Conservation (phyloP, 83 land plant genomes). For the Picea abies region DNA sequence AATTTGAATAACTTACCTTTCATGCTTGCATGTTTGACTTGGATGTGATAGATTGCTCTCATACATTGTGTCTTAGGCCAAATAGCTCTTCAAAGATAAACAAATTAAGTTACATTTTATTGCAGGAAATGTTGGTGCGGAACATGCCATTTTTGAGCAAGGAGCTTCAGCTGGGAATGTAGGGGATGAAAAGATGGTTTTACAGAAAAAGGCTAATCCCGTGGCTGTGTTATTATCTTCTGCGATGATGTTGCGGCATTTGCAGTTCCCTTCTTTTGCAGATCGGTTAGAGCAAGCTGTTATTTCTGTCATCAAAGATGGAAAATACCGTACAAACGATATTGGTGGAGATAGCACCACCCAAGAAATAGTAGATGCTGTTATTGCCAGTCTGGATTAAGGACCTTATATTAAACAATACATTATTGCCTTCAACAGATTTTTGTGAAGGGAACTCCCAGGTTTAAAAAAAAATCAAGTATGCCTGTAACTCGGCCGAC, state of each 20-base stretch:
- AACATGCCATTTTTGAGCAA: slow-evolving; percentile 92
- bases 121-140: slow-evolving; percentile 92
- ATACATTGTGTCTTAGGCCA: neutral
- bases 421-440: too few relatives aligned
- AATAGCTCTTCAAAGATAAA: neutral
- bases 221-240: slow-evolving; percentile 90
- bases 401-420: too few relatives aligned
- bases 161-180: slow-evolving; percentile 98
- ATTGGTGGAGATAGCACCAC: slow-evolving; percentile 87
- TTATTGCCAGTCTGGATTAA: slow-evolving; percentile 63
- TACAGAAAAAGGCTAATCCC: slow-evolving; percentile 82
- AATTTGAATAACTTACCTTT: neutral
- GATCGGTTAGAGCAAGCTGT: slow-evolving; percentile 93
- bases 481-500: too few relatives aligned
- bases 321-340: slow-evolving; percentile 79
- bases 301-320: slow-evolving; percentile 75
- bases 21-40: neutral
- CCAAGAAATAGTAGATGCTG: slow-evolving; percentile 87
- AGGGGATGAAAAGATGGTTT: slow-evolving; percentile 69
- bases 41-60: neutral
- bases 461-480: too few relatives aligned
- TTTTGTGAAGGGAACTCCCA: too few relatives aligned
- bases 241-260: slow-evolving; percentile 92
- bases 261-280: slow-evolving; percentile 95
- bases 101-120: neutral